These are phyloP conservation scores for Phialophora chinensis DNA, from an alignment of 2,329 filamentous ascomycete genomes.

Conservation along the genomic window DNA sequence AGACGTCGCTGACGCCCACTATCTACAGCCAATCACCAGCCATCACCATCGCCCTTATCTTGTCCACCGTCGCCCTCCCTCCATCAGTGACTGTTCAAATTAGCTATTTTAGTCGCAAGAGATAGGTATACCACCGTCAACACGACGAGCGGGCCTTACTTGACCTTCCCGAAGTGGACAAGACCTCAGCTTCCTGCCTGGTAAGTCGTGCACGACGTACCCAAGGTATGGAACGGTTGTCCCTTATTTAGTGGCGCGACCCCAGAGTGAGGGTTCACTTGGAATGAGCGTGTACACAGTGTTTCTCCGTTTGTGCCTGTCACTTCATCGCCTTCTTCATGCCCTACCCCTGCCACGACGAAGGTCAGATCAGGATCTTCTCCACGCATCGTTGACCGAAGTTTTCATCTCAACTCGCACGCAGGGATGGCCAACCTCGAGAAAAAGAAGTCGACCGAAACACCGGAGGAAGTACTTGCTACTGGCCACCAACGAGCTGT, in stretches of 20 bases:
- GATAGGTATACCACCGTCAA: conserved; percentile 13
- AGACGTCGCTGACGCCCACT: conserved; percentile 8
- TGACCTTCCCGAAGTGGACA: conserved; percentile 5
- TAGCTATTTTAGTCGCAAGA: conserved; percentile 11
- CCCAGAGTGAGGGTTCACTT: neutral
- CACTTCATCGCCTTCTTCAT: neutral
- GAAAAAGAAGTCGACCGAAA: conserved; percentile 9
- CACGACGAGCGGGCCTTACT: neutral
- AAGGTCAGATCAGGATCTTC: neutral
- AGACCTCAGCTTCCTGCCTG: conserved; percentile 6
- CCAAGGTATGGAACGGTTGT: neutral
- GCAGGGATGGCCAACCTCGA: conserved; percentile 8
- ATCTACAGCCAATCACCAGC: conserved; percentile 20
- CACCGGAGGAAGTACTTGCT: neutral
- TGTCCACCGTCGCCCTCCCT: neutral
- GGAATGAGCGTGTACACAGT: neutral
- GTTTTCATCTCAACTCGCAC: neutral
- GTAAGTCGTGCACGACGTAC: neutral
- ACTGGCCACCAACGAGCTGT: conserved; percentile 14
- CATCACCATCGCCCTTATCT: conserved; percentile 6
- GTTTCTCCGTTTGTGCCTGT: neutral
- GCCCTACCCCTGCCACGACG: neutral
- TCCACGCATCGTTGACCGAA: neutral
- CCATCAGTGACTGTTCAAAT: conserved; percentile 14
- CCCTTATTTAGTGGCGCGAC: neutral